phyloP scores from a whole-genome alignment of 2,329 filamentous ascomycete species.

The Cercospora citrullina region DNA sequence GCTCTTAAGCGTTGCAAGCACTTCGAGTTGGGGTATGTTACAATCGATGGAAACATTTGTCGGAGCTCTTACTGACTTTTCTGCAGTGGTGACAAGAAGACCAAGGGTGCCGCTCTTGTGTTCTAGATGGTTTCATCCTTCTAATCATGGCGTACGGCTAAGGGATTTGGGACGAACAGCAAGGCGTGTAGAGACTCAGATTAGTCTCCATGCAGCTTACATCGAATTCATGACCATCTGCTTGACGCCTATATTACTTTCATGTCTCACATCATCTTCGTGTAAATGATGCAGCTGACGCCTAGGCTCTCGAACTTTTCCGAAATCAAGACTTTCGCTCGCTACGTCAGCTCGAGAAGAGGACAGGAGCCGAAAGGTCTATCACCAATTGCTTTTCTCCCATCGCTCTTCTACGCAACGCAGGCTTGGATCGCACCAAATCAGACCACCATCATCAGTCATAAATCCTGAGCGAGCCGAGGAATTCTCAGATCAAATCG shows the following conservation, averaged over 20 bases:
- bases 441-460: neutral
- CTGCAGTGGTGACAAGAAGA: constrained; percentile 99
- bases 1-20: constrained; percentile 99
- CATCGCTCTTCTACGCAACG: neutral
- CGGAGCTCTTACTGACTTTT: constrained; percentile 35
- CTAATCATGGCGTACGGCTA: constrained; percentile 32
- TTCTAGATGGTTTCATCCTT: constrained; percentile 66
- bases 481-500: neutral
- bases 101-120: constrained; percentile 99
- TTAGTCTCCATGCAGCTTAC: constrained; percentile 19
- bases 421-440: neutral
- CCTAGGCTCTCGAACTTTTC: neutral
- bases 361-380: neutral
- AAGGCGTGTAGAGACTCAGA: constrained; percentile 27
- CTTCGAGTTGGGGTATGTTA: constrained; percentile 95
- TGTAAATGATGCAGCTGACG: neutral
- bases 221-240: constrained; percentile 19
- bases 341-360: neutral
- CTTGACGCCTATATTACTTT: constrained; percentile 1
- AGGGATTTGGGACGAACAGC: constrained; percentile 26
- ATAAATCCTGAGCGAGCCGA: neutral
- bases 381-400: neutral
- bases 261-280: neutral
- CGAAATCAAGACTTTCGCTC: neutral
- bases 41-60: neutral